A percentile compares a stretch with the other conserved stretches of the same genome.
Evolutionary conservation across 495 filamentous ascomycete species (phyloP).

Genomic region (Daldinia grandis): DNA sequence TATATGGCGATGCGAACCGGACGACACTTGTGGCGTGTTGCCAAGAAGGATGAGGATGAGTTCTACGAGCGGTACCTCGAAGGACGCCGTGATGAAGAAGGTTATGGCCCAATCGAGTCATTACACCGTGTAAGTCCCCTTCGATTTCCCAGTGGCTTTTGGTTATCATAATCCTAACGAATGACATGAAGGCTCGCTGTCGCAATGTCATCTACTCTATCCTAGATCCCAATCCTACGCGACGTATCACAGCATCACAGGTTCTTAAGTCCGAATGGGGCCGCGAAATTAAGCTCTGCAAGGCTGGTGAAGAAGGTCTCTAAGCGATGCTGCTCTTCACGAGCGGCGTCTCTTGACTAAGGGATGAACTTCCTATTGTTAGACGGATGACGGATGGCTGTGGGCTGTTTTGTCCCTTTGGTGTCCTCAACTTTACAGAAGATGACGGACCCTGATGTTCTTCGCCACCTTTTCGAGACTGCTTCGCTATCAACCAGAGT

Average conservation of each 20-base stretch:
- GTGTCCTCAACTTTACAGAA: constrained; percentile 20
- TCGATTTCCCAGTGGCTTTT: neutral
- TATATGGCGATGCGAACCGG: constrained; percentile 99
- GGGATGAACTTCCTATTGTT: constrained; percentile 7
- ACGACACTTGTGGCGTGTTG: constrained; percentile 93
- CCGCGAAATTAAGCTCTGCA: constrained; percentile 94
- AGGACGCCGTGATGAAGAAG: constrained; percentile 90
- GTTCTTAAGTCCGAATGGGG: constrained; percentile 99
- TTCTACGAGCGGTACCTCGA: constrained; percentile 95
- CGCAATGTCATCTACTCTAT: constrained; percentile 99
- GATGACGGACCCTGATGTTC: constrained; percentile 32
- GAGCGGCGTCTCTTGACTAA: constrained; percentile 7
- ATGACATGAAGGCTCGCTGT: constrained; percentile 78
- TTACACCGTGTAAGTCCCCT: constrained; percentile 82
- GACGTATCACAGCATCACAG: constrained; percentile 94
- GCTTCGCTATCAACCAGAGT: constrained; percentile 1
- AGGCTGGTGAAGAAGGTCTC: constrained; percentile 90
- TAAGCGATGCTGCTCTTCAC: constrained; percentile 46
- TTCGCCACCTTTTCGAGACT: constrained; percentile 10
- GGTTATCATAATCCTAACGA: constrained; percentile 25
- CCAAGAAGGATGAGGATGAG: constrained; percentile 94
- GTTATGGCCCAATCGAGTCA: constrained; percentile 95
- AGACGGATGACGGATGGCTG: neutral
- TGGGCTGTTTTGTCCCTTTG: constrained; percentile 18
- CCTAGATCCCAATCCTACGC: constrained; percentile 89